phyloP scores from a whole-genome alignment of 139 green algal genomes.

The Coccomyxa sp. region DNA sequence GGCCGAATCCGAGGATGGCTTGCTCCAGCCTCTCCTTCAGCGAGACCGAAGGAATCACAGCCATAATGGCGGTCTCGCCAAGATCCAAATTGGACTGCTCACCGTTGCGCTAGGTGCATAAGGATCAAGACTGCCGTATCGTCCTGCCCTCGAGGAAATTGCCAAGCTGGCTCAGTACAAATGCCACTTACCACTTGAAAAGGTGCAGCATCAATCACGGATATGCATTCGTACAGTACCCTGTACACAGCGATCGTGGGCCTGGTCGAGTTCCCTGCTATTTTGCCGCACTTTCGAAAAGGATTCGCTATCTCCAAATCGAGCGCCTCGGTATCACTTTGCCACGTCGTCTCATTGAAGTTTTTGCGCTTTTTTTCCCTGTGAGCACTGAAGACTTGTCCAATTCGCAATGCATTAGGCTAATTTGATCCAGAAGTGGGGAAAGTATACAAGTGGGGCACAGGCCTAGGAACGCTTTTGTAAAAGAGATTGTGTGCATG shows the following conservation, averaged over 20 bases:
- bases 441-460: background rate
- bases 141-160: background rate
- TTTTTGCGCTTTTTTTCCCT: too few species aligned
- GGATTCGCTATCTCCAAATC: too few species aligned
- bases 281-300: too few species aligned
- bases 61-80: background rate
- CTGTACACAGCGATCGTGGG: too few species aligned
- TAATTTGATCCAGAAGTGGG: background rate
- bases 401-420: background rate
- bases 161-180: background rate
- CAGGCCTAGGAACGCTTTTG: too few species aligned
- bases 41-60: background rate
- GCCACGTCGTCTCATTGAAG: too few species aligned
- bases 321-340: too few species aligned
- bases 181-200: background rate
- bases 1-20: background rate
- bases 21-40: background rate
- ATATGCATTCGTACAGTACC: too few species aligned
- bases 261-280: too few species aligned
- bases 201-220: background rate
- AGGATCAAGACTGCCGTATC: background rate
- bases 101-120: background rate
- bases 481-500: background rate
- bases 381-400: background rate
- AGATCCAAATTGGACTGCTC: background rate